Evolutionary conservation across 2,329 filamentous ascomycete genomes (phyloP), one percentile per base, ranked within the genome.

Genomic region (Gaeumannomyces tritici): DNA sequence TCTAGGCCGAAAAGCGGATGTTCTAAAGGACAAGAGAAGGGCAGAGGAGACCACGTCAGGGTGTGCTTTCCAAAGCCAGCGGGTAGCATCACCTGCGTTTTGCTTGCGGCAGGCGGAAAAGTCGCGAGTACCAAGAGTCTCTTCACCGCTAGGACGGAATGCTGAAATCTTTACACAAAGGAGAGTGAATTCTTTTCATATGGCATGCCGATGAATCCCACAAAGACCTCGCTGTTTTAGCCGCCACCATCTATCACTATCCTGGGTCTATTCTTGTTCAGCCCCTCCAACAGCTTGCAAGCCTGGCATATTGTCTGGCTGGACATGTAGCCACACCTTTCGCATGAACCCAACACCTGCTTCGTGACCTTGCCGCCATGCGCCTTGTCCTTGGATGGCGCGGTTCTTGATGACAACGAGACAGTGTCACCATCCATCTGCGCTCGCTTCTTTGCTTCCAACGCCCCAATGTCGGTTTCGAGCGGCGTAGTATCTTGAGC

Each of bases 281-380:
- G 74, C 0, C 89, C 91, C 69, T 98, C 93, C 3, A 99, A 82
- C 57, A 99, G 78, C 65, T 87, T 89, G 73, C 95, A 99, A 0
- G 95, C 95, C 75, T 99, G 96, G 76, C 95, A 99, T 54, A 97
- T 85, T 33, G 85, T 84, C 74, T 99, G 95, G 69, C 93, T 97
- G 2, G 95, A 96, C 74, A 99, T 89, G 73, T 98, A 99, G 18
- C 95, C 95, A 69, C 95, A 99, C 61, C 85, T 88, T 70, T 88
- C 85, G 71, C 95, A 99, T 66, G 87, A 88, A 1, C 93, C 91
- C 67, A 97, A 83, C 18, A 87, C 87, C 73, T 93, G 90, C 69
- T 85, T 82, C n/a, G 81, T 76, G 13, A 69, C 72, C 67, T 61
- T 60, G 12, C 69, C 71, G 66, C 67, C 68, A 54, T 73, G 70